Evolutionary conservation across 371 early-diverging fungal species (phyloP).

Genomic region (Dichotomocladium elegans): DNA sequence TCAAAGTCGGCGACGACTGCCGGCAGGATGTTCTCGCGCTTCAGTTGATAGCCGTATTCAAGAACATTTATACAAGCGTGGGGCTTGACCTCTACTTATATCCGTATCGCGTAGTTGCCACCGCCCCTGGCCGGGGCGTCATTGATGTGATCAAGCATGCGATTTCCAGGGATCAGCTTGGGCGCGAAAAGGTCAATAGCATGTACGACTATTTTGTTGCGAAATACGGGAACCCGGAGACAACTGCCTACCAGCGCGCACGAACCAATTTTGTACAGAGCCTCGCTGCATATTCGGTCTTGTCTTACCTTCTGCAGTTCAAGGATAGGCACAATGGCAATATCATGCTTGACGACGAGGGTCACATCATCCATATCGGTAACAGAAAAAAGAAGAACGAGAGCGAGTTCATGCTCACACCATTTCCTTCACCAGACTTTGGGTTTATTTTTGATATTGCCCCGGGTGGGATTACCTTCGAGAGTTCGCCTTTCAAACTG

Average conservation of each 20-base stretch:
- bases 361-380: slow-evolving; percentile 98
- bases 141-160: slow-evolving; percentile 99
- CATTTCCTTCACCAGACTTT: slow-evolving; percentile 69
- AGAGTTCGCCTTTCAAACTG: slow-evolving; percentile 97
- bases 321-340: slow-evolving; percentile 99
- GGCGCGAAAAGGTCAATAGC: slow-evolving; percentile 97
- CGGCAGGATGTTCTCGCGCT: slow-evolving; percentile 98
- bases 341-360: slow-evolving; percentile 98
- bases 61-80: slow-evolving; percentile 89
- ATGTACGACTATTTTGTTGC: slow-evolving; percentile 94
- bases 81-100: slow-evolving; percentile 95
- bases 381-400: slow-evolving; percentile 1
- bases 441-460: slow-evolving; percentile 99
- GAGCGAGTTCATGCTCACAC: not conserved
- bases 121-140: slow-evolving; percentile 96
- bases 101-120: slow-evolving; percentile 98
- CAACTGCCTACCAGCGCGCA: slow-evolving; percentile 89
- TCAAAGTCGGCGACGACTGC: slow-evolving; percentile 99
- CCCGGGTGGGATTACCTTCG: slow-evolving; percentile 98
- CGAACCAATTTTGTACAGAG: slow-evolving; percentile 95
- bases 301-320: slow-evolving; percentile 94
- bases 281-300: slow-evolving; percentile 96
- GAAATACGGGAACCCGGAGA: slow-evolving; percentile 91
- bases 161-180: slow-evolving; percentile 97
- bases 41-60: slow-evolving; percentile 97